A percentile compares a stretch with the other conserved stretches of the same genome.
Evolutionary conservation across 2,329 filamentous ascomycete genomes (phyloP).

Genomic region (Penicillium sp.): DNA sequence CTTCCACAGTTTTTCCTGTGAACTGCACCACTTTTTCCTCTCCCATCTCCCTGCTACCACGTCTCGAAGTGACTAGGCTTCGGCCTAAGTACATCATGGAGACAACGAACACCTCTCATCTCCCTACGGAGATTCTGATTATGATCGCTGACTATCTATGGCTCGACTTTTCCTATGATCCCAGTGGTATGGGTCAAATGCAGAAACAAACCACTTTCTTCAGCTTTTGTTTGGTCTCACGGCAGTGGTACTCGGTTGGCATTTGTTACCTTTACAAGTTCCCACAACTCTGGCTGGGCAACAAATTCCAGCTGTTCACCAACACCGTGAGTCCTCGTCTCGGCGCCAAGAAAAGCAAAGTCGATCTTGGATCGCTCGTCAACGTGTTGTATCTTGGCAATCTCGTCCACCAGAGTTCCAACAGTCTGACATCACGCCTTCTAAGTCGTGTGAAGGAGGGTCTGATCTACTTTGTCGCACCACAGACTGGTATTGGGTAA

Average conservation of each 20-base stretch:
- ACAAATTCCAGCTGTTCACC: slow-evolving; percentile 57
- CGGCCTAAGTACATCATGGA: neutral
- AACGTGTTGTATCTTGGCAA: slow-evolving; percentile 54
- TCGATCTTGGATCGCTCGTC: slow-evolving; percentile 52
- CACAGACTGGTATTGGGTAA: slow-evolving; percentile 59
- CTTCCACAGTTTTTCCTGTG: neutral
- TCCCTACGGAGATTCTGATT: slow-evolving; percentile 3
- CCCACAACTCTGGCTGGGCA: slow-evolving; percentile 52
- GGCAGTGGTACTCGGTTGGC: slow-evolving; percentile 59
- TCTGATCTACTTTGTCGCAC: slow-evolving; percentile 58
- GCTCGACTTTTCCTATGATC: neutral
- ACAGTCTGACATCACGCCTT: slow-evolving; percentile 59
- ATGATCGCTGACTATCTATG: neutral
- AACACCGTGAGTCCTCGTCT: slow-evolving; percentile 55
- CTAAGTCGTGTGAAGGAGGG: slow-evolving; percentile 55
- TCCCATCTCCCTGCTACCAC: neutral
- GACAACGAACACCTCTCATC: neutral
- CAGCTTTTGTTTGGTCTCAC: slow-evolving; percentile 55
- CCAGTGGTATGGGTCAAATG: neutral
- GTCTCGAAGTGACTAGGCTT: neutral
- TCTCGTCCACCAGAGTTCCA: slow-evolving; percentile 62
- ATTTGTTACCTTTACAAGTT: slow-evolving; percentile 54
- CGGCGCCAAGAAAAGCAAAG: slow-evolving; percentile 46
- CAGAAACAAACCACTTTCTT: slow-evolving; percentile 50
- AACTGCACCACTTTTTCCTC: neutral